Evolutionary conservation across 108 stramenopile species (phyloP).

Genomic region (Epipyxis sp.): DNA sequence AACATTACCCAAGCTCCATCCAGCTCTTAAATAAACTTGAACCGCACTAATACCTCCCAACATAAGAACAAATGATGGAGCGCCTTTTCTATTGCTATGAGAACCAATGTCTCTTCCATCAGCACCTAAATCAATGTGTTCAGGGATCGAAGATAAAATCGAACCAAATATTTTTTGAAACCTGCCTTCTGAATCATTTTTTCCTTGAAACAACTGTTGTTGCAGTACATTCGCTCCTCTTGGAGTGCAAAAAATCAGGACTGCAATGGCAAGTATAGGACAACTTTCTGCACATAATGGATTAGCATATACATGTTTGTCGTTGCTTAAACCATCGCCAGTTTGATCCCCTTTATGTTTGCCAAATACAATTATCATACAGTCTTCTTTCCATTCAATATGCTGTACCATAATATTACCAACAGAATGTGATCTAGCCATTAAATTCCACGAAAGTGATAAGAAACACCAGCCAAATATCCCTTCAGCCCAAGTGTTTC

Average conservation of each 20-base stretch:
- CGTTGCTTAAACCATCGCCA: not conserved
- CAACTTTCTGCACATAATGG: not conserved
- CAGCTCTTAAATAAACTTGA: slow-evolving; percentile 26
- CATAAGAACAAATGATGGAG: not conserved
- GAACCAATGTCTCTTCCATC: not conserved
- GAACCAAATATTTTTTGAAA: no score
- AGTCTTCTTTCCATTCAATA: not conserved
- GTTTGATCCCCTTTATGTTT: not conserved
- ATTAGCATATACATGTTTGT: not conserved
- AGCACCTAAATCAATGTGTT: not conserved
- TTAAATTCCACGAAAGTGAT: not conserved
- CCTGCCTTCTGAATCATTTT: no score
- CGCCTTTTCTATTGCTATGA: slow-evolving; percentile 26
- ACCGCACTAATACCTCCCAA: not conserved
- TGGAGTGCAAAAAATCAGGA: not conserved
- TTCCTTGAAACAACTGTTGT: no score
- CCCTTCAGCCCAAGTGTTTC: no score
- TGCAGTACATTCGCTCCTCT: no score
- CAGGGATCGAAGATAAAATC: no score
- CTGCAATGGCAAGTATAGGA: not conserved
- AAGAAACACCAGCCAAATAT: no score
- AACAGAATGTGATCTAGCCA: slow-evolving; percentile 1
- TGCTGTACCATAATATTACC: not conserved
- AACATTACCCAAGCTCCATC: not conserved
- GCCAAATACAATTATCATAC: not conserved